Evolutionary conservation across 352 stramenopile genomes (phyloP).

Genomic region (Globisporangium camurandrum): DNA sequence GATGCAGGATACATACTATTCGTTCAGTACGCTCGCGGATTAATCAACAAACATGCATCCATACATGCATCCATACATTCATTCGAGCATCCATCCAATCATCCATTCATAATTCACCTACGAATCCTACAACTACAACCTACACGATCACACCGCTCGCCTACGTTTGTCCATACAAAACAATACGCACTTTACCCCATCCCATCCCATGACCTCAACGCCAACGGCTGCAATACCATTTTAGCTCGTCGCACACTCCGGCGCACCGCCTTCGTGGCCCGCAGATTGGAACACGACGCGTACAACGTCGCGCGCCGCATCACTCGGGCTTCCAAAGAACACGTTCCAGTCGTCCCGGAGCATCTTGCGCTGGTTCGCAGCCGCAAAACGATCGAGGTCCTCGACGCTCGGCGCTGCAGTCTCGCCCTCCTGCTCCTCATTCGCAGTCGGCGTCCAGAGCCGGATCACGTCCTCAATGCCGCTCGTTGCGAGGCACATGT

Average conservation of each 20-base stretch:
- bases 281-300: constrained; percentile 59
- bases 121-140: no score
- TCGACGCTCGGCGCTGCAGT: constrained; percentile 31
- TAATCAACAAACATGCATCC: no score
- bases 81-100: no score
- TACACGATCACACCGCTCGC: no score
- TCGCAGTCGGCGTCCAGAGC: constrained; percentile 58
- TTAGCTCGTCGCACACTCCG: constrained; percentile 67
- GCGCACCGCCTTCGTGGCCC: constrained; percentile 40
- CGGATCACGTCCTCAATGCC: constrained; percentile 80
- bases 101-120: no score
- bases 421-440: constrained; percentile 26
- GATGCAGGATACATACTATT: no score
- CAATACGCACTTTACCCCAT: no score
- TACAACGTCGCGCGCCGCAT: constrained; percentile 55
- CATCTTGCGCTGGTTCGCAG: constrained; percentile 66
- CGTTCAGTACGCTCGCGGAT: no score
- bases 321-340: constrained; percentile 30
- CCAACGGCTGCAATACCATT: no score
- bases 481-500: constrained; percentile 73
- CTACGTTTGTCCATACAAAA: no score
- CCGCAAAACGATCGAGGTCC: constrained; percentile 45
- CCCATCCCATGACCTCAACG: no score
- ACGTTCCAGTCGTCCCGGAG: constrained; percentile 29
- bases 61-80: no score